phyloP scores from a whole-genome alignment of 345 rosid genomes.

The Camelina neglecta region DNA sequence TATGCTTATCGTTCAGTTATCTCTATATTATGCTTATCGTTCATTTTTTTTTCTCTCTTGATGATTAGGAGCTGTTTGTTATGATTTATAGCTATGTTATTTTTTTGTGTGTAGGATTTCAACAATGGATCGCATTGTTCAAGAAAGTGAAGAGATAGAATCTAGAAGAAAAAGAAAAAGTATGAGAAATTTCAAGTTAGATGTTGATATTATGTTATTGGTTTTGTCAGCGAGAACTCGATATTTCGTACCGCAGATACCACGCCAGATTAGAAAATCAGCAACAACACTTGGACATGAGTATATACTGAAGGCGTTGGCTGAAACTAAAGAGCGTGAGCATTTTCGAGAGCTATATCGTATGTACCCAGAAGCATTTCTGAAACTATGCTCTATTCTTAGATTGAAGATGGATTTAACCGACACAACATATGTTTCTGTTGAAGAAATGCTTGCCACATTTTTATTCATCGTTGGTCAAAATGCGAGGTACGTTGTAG shows the following conservation, averaged over 20 bases:
- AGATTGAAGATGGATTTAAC: not conserved
- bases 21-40: too few species aligned
- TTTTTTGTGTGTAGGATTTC: too few species aligned
- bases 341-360: not conserved
- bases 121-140: too few species aligned
- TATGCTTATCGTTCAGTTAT: too few species aligned
- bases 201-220: not conserved
- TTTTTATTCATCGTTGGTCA: constrained; percentile 18
- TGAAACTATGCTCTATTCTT: not conserved
- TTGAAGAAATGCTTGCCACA: constrained; percentile 23
- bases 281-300: constrained; percentile 16
- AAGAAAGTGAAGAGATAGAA: too few species aligned
- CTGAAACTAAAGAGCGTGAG: not conserved
- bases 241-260: not conserved
- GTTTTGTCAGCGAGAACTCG: not conserved
- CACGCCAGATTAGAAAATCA: constrained; percentile 12
- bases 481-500: constrained; percentile 8
- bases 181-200: not conserved
- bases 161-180: constrained; percentile 4
- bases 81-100: too few species aligned
- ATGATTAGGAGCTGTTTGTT: too few species aligned
- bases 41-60: too few species aligned
- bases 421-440: not conserved
- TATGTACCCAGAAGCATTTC: not conserved
- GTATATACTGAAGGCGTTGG: not conserved